These are phyloP conservation scores for Anthoceros angustus DNA, from an alignment of 225 moss, liverwort and hornwort genomes.

Conservation along the genomic window DNA sequence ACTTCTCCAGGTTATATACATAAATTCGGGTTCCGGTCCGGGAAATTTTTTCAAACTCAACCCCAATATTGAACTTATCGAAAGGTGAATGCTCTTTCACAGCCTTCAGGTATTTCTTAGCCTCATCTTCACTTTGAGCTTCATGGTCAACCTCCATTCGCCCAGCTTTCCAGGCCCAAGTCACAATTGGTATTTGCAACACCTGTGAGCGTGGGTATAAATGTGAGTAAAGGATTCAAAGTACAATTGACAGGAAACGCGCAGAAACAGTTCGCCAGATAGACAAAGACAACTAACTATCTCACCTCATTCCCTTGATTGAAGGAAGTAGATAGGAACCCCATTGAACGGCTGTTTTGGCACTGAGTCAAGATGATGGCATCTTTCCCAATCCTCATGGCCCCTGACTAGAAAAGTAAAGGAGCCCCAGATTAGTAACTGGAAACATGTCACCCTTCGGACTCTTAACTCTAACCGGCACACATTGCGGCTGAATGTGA, in stretches of 20 bases:
- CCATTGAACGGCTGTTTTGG: conserved; percentile 55
- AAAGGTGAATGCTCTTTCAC: conserved; percentile 56
- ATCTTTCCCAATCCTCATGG: conserved; percentile 72
- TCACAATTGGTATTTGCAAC: conserved; percentile 63
- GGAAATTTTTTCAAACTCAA: conserved; percentile 52
- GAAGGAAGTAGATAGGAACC: conserved; percentile 60
- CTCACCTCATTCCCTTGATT: conserved; percentile 51
- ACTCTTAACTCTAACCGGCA: too few relatives aligned
- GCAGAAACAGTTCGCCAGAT: not conserved
- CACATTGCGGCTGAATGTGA: too few relatives aligned
- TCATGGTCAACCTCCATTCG: conserved; percentile 42
- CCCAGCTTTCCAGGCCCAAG: conserved; percentile 52
- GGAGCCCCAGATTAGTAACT: not conserved
- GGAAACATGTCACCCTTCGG: not conserved
- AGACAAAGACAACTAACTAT: not conserved
- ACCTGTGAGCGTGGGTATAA: conserved; percentile 19
- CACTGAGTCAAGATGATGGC: conserved; percentile 56
- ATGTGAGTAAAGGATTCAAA: not conserved
- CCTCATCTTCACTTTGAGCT: conserved; percentile 32
- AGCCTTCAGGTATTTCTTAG: conserved; percentile 39
- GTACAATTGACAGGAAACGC: not conserved
- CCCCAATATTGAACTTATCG: conserved; percentile 47
- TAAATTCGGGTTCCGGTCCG: conserved; percentile 52
- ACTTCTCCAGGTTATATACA: conserved; percentile 59
- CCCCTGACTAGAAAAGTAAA: conserved; percentile 43